phyloP scores from a whole-genome alignment of 805 yeast genomes.

The Nakazawaea molendinolei region DNA sequence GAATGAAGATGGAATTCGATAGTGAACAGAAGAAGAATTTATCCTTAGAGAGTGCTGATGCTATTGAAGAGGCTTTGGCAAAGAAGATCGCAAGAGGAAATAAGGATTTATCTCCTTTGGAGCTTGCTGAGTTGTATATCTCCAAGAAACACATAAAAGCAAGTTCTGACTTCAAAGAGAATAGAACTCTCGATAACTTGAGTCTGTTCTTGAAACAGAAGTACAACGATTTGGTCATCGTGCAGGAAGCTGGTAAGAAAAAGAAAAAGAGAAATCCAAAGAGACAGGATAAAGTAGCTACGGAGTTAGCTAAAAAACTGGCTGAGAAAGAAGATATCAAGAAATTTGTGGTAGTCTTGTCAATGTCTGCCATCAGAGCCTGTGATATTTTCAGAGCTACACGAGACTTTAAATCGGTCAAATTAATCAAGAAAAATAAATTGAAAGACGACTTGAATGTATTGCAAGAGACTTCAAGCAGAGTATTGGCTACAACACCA shows the following conservation, averaged over 20 bases:
- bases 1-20: conserved; percentile 60
- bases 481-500: conserved; percentile 59
- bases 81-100: conserved; percentile 50
- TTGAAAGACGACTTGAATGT: conserved; percentile 52
- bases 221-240: conserved; percentile 40
- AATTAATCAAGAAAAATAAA: conserved; percentile 71
- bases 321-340: conserved; percentile 23
- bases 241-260: conserved; percentile 19
- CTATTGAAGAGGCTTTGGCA: conserved; percentile 64
- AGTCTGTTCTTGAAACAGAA: conserved; percentile 45
- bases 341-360: conserved; percentile 44
- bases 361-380: conserved; percentile 79
- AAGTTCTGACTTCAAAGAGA: conserved; percentile 49
- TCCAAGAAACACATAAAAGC: conserved; percentile 51
- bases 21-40: conserved; percentile 47
- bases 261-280: conserved; percentile 20
- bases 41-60: conserved; percentile 48
- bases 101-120: conserved; percentile 68
- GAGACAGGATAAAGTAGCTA: conserved; percentile 19
- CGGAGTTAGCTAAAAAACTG: conserved; percentile 21
- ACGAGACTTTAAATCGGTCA: conserved; percentile 48
- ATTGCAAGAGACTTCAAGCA: conserved; percentile 35
- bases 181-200: conserved; percentile 50
- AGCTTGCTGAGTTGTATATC: conserved; percentile 57
- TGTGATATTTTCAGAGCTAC: conserved; percentile 76